These are phyloP conservation scores for Aspergillus campestris DNA, from an alignment of 495 filamentous ascomycete species.

Conservation along the genomic window DNA sequence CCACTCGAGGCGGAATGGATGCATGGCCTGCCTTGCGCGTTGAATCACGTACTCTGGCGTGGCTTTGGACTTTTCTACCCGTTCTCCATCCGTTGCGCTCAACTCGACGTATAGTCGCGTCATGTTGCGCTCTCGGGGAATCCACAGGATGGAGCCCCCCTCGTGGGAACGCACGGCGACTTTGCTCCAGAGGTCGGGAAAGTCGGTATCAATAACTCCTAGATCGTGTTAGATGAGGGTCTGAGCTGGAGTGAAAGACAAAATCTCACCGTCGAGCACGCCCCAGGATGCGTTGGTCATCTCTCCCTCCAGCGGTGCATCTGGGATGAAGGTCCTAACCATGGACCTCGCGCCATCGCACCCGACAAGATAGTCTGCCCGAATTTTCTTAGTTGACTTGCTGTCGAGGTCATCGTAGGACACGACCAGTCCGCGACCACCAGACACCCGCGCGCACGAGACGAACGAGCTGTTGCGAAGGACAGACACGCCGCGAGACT, in stretches of 20 bases:
- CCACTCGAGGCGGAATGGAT: slow-evolving; percentile 63
- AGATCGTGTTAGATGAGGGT: neutral
- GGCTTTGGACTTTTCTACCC: slow-evolving; percentile 50
- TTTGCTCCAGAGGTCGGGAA: slow-evolving; percentile 71
- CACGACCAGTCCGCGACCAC: slow-evolving; percentile 14
- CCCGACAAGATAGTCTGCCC: slow-evolving; percentile 22
- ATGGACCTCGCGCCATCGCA: slow-evolving; percentile 27
- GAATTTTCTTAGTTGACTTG: slow-evolving; percentile 6
- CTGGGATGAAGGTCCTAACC: slow-evolving; percentile 28
- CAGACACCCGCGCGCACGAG: slow-evolving; percentile 34
- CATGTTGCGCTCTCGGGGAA: slow-evolving; percentile 67
- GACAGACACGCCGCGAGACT: slow-evolving; percentile 47
- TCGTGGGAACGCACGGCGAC: slow-evolving; percentile 55
- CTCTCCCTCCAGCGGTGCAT: slow-evolving; percentile 53
- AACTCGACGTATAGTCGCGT: slow-evolving; percentile 71
- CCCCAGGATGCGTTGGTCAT: slow-evolving; percentile 64
- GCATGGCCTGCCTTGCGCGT: slow-evolving; percentile 55
- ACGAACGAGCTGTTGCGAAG: slow-evolving; percentile 49
- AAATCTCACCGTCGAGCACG: slow-evolving; percentile 54
- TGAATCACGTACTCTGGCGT: slow-evolving; percentile 61
- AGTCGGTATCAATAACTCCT: slow-evolving; percentile 61
- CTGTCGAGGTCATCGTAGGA: slow-evolving; percentile 17
- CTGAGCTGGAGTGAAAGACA: neutral
- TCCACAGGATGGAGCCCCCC: slow-evolving; percentile 66
- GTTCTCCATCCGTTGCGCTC: slow-evolving; percentile 55